Base-by-base conservation (phyloP, 2,329 filamentous ascomycete genomes). In the Trichoderma sp. region DNA sequence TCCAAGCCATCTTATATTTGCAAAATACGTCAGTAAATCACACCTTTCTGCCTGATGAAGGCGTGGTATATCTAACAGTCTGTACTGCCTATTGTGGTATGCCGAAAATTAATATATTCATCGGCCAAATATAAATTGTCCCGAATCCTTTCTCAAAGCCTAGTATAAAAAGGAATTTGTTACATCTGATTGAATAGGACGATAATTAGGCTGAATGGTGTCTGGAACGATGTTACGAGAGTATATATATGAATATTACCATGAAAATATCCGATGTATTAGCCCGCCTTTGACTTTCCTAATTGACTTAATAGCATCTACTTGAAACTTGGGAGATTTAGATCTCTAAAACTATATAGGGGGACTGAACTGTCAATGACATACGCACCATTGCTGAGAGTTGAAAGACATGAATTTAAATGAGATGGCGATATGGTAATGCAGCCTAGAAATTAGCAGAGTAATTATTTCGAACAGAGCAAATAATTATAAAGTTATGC, bases 131-230 rank as follows among this genome's bases (percentile, higher is more conserved):
- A 51, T 1, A 3, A 15, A 63, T 63, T 63, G 34, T 62, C 2
- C 60, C 39, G 39, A 47, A 36, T 21, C 32, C 2, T 18, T 24
- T 14, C 28, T 32, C 14, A 18, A 9, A 7, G 18, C 8, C 18
- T 7, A 32, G 8, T 11, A 7, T 15, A 18, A 43, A 24, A 1
- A 4, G 53, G 12, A 18, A 11, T 36, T 34, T 18, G 11, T 26
- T 21, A 1, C 15, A 30, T 30, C 36, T 26, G 24, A 18, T 30
- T 4, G 14, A 21, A 30, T 18, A 21, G 11, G 30, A 26, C 21
- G 14, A 24, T 9, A 32, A 68, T 69, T 69, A 69, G 65, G 65
- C 65, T 69, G 28, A 69, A 69, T 60, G 6, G 24, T 34, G 9
- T 5, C 21, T 6, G n/a, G 24, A 15, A 30, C n/a, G 39, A 43